Evolutionary conservation across 1,284 basidiomycete genomes (phyloP).

Genomic region (Pyrrhoderma lamaoense): DNA sequence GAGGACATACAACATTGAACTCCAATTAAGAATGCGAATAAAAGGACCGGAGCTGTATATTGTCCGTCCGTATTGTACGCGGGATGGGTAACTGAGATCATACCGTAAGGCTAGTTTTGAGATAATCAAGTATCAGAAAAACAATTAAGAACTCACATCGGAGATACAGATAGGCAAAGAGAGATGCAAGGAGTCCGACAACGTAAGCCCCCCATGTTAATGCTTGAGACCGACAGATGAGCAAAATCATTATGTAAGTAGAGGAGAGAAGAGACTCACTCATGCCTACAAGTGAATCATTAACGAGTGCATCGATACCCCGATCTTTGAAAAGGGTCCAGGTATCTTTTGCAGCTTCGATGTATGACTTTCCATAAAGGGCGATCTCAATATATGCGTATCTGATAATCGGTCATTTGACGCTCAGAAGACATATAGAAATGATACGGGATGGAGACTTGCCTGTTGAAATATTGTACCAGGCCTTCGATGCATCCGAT

Average conservation of each 20-base stretch:
- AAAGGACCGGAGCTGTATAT: constrained; percentile 69
- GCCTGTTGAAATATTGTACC: constrained; percentile 81
- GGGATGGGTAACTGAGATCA: constrained; percentile 53
- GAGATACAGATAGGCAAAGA: constrained; percentile 69
- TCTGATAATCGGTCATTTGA: constrained; percentile 27
- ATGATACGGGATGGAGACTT: constrained; percentile 23
- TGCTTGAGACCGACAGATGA: constrained; percentile 31
- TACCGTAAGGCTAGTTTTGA: constrained; percentile 15
- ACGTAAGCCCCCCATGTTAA: constrained; percentile 72
- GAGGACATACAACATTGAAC: constrained; percentile 54
- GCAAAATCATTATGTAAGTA: constrained; percentile 5
- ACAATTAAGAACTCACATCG: constrained; percentile 6
- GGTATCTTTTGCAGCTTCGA: constrained; percentile 83
- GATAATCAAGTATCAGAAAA: not conserved
- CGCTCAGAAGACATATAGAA: not conserved
- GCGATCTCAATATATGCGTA: constrained; percentile 84
- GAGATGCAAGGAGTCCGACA: constrained; percentile 68
- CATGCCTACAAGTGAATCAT: constrained; percentile 81
- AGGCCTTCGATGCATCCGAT: constrained; percentile 63
- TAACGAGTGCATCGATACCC: constrained; percentile 78
- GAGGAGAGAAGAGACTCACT: constrained; percentile 35
- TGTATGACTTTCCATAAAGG: constrained; percentile 83
- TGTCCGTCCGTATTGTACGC: constrained; percentile 66
- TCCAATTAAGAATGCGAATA: constrained; percentile 80
- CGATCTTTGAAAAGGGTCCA: constrained; percentile 83